phyloP scores from a whole-genome alignment of 2,329 filamentous ascomycete species.

The Colletotrichum sp. region DNA sequence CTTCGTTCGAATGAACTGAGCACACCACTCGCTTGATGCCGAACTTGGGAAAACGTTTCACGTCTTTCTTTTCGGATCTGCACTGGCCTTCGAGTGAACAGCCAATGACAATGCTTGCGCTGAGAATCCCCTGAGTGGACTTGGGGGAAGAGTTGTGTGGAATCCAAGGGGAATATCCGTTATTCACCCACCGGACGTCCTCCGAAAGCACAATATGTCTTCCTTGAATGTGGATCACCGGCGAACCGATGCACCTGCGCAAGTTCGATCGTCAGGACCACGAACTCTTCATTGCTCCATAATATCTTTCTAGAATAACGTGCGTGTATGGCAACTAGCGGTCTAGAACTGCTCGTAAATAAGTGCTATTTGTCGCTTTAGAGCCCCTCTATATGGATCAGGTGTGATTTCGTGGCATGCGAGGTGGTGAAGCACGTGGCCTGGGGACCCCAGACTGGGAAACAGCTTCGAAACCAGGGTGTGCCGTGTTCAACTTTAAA shows the following conservation, averaged over 20 bases:
- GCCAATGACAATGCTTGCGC: neutral
- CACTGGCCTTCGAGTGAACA: neutral
- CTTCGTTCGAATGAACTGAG: neutral
- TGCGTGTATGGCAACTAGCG: neutral
- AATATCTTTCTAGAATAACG: neutral
- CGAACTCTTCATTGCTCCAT: neutral
- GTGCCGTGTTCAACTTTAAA: neutral
- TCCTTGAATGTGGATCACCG: neutral
- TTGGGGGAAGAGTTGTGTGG: neutral
- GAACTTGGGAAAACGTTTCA: slow-evolving; percentile 1
- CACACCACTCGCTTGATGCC: neutral
- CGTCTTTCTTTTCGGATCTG: neutral
- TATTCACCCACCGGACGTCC: neutral
- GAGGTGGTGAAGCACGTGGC: neutral
- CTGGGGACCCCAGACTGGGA: neutral
- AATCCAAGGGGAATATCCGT: neutral
- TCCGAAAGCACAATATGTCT: neutral
- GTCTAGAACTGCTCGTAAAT: neutral
- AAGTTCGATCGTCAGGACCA: neutral
- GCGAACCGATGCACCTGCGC: neutral
- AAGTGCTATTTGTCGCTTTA: neutral
- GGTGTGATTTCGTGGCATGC: neutral
- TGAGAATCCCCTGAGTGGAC: neutral
- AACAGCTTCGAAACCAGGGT: neutral
- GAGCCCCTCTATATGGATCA: neutral